phyloP scores from a whole-genome alignment of 306 rosid species.

The Casuarina equisetifolia region DNA sequence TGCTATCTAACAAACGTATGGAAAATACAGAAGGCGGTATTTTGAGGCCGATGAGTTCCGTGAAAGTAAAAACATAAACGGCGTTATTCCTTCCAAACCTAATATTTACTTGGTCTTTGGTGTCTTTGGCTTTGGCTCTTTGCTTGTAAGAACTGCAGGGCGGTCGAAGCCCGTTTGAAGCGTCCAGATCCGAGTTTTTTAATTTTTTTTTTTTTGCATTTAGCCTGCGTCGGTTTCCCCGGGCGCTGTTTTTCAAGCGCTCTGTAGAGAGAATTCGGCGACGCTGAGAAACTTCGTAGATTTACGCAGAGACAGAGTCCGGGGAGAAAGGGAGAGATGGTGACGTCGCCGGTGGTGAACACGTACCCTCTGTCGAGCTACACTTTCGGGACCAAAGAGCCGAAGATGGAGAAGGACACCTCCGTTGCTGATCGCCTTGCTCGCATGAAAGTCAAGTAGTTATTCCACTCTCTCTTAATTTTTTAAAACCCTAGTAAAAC shows the following conservation, averaged over 20 bases:
- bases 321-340: constrained; percentile 42
- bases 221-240: not conserved
- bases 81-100: constrained; percentile 1
- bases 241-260: not conserved
- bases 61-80: not conserved
- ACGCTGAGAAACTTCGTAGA: not conserved
- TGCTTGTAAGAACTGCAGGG: not conserved
- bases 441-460: constrained; percentile 97
- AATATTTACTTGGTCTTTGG: too few relatives aligned
- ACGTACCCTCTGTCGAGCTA: constrained; percentile 96
- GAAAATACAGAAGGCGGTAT: too few relatives aligned
- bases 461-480: not conserved
- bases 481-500: constrained; percentile 46
- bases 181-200: not conserved
- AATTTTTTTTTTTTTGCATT: not conserved
- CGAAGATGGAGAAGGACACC: constrained; percentile 99
- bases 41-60: too few relatives aligned
- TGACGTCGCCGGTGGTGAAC: constrained; percentile 79
- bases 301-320: not conserved
- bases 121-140: too few relatives aligned
- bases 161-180: not conserved
- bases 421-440: constrained; percentile 99
- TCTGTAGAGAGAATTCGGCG: not conserved
- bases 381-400: constrained; percentile 99
- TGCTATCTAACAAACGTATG: too few relatives aligned